These are phyloP conservation scores for Phytophthora pisi DNA, from an alignment of 352 stramenopile genomes.

Conservation along the genomic window DNA sequence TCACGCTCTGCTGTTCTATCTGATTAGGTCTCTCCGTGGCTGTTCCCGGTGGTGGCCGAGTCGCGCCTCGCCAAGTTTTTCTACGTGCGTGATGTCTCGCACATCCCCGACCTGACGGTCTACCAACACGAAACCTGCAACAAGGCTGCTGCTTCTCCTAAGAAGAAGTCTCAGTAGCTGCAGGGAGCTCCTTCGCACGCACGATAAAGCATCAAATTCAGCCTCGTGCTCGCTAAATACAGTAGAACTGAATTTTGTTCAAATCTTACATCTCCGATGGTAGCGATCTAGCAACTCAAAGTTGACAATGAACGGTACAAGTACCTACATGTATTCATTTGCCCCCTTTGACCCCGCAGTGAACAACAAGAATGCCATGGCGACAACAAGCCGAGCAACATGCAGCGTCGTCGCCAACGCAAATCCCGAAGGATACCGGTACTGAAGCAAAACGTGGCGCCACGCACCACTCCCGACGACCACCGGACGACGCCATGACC, in stretches of 20 bases:
- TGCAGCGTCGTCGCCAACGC: constrained; percentile 7
- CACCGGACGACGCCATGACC: constrained; percentile 14
- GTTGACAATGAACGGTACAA: not conserved
- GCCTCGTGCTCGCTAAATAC: not conserved
- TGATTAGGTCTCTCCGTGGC: constrained; percentile 46
- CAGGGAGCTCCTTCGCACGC: not conserved
- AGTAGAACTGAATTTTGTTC: not conserved
- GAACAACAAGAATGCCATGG: not conserved
- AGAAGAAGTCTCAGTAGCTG: constrained; percentile 39
- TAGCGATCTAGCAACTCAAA: too few relatives aligned
- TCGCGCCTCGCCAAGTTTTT: constrained; percentile 59
- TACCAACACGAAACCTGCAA: constrained; percentile 73
- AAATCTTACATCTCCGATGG: not conserved
- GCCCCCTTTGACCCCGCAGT: not conserved
- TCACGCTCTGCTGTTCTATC: not conserved
- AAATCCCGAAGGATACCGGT: constrained; percentile 21
- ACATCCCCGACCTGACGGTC: constrained; percentile 82
- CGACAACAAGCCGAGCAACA: not conserved
- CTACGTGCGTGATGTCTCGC: constrained; percentile 77
- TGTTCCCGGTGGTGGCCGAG: constrained; percentile 67
- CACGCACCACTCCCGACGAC: constrained; percentile 6
- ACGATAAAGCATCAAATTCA: not conserved
- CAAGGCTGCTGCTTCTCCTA: constrained; percentile 23
- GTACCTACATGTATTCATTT: not conserved
- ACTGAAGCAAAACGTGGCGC: constrained; percentile 16